Conservation (phyloP, 805 yeast genomes). For the Kluyveromyces wickerhamii region DNA sequence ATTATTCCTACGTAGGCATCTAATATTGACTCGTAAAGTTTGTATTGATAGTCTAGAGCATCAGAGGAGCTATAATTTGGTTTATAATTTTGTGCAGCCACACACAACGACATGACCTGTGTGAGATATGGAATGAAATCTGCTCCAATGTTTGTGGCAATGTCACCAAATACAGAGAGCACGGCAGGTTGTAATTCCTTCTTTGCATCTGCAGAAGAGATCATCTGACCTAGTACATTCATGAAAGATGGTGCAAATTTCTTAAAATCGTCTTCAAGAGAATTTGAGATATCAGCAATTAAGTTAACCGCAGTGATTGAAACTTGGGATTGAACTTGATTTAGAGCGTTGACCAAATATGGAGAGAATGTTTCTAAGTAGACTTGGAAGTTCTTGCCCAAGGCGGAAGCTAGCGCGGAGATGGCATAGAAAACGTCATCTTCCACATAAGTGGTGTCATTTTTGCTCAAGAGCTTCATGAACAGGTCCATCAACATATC, state of each 20-base stretch:
- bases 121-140: slow-evolving; percentile 69
- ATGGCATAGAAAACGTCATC: slow-evolving; percentile 92
- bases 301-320: slow-evolving; percentile 90
- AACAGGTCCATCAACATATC: slow-evolving; percentile 82
- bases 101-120: slow-evolving; percentile 73
- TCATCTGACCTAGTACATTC: slow-evolving; percentile 69
- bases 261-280: slow-evolving; percentile 64
- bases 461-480: slow-evolving; percentile 56
- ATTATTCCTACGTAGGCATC: slow-evolving; percentile 95
- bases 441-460: slow-evolving; percentile 65
- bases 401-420: slow-evolving; percentile 79
- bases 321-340: slow-evolving; percentile 74
- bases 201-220: slow-evolving; percentile 59
- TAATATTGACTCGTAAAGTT: slow-evolving; percentile 77
- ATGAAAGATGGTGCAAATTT: slow-evolving; percentile 76
- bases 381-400: slow-evolving; percentile 60
- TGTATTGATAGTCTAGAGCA: slow-evolving; percentile 63
- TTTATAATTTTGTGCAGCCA: slow-evolving; percentile 51
- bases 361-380: slow-evolving; percentile 83
- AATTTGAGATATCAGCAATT: slow-evolving; percentile 88
- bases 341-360: slow-evolving; percentile 66
- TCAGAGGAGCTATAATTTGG: slow-evolving; percentile 67
- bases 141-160: slow-evolving; percentile 80
- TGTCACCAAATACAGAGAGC: slow-evolving; percentile 89
- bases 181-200: slow-evolving; percentile 82